Evolutionary conservation across 2,329 filamentous ascomycete genomes (phyloP).

Genomic region (Exophiala aquamarina): DNA sequence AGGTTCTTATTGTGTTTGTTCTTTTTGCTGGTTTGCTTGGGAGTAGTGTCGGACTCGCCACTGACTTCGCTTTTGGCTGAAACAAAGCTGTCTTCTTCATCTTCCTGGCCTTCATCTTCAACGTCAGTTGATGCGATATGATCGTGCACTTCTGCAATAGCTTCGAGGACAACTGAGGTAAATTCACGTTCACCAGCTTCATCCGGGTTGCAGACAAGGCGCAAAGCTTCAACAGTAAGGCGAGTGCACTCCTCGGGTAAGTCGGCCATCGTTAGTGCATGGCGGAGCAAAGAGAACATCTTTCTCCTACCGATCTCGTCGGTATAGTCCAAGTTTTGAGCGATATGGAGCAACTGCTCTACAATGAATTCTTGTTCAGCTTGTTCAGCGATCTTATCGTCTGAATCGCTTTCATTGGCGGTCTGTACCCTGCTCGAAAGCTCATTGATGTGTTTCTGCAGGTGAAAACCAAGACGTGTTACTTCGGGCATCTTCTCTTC

Average conservation of each 20-base stretch:
- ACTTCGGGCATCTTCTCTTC: constrained; percentile 97
- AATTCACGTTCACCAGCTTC: constrained; percentile 52
- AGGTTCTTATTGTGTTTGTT: constrained; percentile 17
- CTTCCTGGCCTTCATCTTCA: constrained; percentile 43
- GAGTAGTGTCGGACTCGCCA: constrained; percentile 50
- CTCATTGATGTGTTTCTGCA: constrained; percentile 73
- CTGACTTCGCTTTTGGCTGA: constrained; percentile 86
- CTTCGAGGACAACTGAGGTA: constrained; percentile 69
- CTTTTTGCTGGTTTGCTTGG: constrained; percentile 32
- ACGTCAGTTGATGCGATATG: constrained; percentile 62
- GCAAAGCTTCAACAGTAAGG: constrained; percentile 76
- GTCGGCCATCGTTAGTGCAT: constrained; percentile 80
- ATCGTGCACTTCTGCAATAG: constrained; percentile 94
- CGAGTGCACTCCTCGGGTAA: constrained; percentile 91
- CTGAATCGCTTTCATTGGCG: constrained; percentile 59
- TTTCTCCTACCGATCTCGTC: constrained; percentile 93
- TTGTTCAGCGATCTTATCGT: constrained; percentile 64
- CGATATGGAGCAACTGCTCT: constrained; percentile 91
- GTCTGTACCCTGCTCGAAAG: constrained; percentile 35
- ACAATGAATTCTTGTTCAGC: constrained; percentile 94
- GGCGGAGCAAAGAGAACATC: constrained; percentile 89
- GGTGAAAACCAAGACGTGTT: constrained; percentile 81
- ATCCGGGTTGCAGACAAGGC: constrained; percentile 71
- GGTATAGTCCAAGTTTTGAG: constrained; percentile 90
- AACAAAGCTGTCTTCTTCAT: constrained; percentile 85